Conservation (phyloP, 2,329 filamentous ascomycete species). For the Talaromyces rugulosus region DNA sequence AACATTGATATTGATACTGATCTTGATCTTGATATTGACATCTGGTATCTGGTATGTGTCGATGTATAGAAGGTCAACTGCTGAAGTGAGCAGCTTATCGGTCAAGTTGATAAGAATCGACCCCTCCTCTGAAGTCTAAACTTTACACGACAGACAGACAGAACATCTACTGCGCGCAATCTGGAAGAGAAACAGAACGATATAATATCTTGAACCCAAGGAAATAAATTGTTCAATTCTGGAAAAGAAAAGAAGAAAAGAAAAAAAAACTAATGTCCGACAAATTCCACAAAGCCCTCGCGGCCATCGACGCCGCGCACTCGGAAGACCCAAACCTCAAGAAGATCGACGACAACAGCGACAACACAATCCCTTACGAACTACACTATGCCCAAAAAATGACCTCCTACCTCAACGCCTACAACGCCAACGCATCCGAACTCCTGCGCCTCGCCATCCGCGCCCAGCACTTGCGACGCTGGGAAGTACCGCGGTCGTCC, state of each 20-base stretch:
- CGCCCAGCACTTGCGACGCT: conserved; percentile 80
- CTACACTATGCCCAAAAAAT: conserved; percentile 78
- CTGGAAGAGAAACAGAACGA: background rate
- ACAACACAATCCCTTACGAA: conserved; percentile 61
- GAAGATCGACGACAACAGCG: conserved; percentile 42
- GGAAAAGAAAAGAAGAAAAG: background rate
- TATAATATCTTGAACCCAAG: background rate
- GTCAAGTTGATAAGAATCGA: background rate
- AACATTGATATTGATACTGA: background rate
- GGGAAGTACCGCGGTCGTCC: conserved; percentile 71
- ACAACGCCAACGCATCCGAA: conserved; percentile 60
- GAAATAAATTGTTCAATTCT: background rate
- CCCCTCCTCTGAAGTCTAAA: background rate
- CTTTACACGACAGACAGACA: background rate
- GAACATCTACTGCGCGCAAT: background rate
- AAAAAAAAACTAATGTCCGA: conserved; percentile 38
- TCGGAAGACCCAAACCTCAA: conserved; percentile 60
- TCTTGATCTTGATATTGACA: too few species aligned
- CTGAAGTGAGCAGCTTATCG: background rate
- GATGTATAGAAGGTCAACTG: background rate
- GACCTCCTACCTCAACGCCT: conserved; percentile 65
- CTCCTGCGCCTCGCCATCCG: conserved; percentile 70
- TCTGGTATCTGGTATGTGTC: too few species aligned
- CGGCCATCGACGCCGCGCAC: conserved; percentile 70
- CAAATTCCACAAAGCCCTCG: conserved; percentile 49